phyloP scores from a whole-genome alignment of 352 stramenopile genomes.

The Pythium angustatum region DNA sequence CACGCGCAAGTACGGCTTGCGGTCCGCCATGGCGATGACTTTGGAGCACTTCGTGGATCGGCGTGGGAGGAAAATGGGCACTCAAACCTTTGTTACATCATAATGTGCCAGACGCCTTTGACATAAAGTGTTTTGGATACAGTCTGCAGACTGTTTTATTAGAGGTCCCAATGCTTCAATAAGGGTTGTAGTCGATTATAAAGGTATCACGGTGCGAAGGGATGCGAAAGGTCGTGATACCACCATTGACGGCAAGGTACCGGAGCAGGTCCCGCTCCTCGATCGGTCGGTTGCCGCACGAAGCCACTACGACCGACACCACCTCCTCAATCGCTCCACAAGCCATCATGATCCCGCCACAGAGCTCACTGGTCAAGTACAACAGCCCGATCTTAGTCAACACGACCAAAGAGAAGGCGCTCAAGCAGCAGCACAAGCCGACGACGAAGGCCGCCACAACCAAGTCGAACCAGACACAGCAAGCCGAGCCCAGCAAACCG shows the following conservation, averaged over 20 bases:
- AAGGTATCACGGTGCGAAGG: not conserved
- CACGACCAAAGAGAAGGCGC: slow-evolving; percentile 82
- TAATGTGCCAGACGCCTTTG: not conserved
- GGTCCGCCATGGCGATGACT: slow-evolving; percentile 11
- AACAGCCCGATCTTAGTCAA: slow-evolving; percentile 90
- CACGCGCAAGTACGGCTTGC: slow-evolving; percentile 81
- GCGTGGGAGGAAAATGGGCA: no score
- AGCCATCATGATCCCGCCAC: slow-evolving; percentile 75
- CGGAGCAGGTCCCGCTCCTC: no score
- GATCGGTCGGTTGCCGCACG: no score
- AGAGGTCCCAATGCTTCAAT: not conserved
- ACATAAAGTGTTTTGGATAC: no score
- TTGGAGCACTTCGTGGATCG: not conserved
- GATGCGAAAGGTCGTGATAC: slow-evolving; percentile 1
- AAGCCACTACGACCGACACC: no score
- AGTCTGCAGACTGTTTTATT: no score
- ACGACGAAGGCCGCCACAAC: slow-evolving; percentile 27
- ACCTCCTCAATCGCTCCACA: no score
- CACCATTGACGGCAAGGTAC: slow-evolving; percentile 53
- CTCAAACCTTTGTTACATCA: slow-evolving; percentile 3
- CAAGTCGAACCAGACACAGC: slow-evolving; percentile 35
- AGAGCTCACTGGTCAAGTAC: slow-evolving; percentile 91
- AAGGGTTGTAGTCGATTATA: not conserved
- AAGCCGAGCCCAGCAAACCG: slow-evolving; percentile 34
- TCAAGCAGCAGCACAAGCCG: slow-evolving; percentile 19